These are phyloP conservation scores for Phytopythium kandeliae DNA, from an alignment of 352 stramenopile species.

Conservation along the genomic window DNA sequence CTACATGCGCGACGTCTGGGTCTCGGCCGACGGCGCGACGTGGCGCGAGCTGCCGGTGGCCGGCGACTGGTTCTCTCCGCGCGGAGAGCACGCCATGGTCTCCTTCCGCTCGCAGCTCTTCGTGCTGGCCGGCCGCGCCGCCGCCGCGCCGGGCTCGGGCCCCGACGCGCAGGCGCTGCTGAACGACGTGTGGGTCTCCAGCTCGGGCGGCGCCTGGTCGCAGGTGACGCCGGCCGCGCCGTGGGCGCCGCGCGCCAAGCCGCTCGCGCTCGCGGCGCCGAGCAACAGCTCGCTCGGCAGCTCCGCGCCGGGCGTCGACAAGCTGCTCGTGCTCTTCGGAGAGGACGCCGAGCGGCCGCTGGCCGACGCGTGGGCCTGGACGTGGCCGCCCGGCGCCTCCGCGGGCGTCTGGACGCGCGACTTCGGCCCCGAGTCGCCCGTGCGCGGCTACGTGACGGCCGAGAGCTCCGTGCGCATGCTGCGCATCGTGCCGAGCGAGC, in stretches of 20 bases:
- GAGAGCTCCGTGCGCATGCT: constrained; percentile 44
- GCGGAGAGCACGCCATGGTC: constrained; percentile 66
- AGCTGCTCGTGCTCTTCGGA: constrained; percentile 57
- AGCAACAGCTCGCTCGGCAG: constrained; percentile 32
- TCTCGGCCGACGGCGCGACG: constrained; percentile 43
- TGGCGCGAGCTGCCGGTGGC: constrained; percentile 37
- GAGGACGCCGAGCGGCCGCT: constrained; percentile 54
- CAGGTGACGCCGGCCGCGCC: constrained; percentile 18
- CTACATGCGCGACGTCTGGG: constrained; percentile 74
- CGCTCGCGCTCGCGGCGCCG: constrained; percentile 35
- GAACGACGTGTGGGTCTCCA: constrained; percentile 65
- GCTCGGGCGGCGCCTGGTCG: constrained; percentile 44
- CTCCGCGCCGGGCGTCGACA: constrained; percentile 30
- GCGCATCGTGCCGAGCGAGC: constrained; percentile 35
- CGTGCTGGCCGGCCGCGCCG: constrained; percentile 43
- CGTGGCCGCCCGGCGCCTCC: constrained; percentile 1
- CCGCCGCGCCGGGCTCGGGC: too few relatives aligned
- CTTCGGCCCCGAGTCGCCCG: constrained; percentile 26
- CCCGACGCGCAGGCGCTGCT: too few relatives aligned
- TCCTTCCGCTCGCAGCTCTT: constrained; percentile 52
- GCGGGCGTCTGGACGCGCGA: constrained; percentile 41
- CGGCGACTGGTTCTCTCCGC: constrained; percentile 34
- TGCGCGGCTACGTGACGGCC: constrained; percentile 34
- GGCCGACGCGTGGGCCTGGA: constrained; percentile 66
- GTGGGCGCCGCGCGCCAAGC: constrained; percentile 53